These are phyloP conservation scores for Podospora fimiseda DNA, from an alignment of 495 filamentous ascomycete genomes.

Conservation along the genomic window DNA sequence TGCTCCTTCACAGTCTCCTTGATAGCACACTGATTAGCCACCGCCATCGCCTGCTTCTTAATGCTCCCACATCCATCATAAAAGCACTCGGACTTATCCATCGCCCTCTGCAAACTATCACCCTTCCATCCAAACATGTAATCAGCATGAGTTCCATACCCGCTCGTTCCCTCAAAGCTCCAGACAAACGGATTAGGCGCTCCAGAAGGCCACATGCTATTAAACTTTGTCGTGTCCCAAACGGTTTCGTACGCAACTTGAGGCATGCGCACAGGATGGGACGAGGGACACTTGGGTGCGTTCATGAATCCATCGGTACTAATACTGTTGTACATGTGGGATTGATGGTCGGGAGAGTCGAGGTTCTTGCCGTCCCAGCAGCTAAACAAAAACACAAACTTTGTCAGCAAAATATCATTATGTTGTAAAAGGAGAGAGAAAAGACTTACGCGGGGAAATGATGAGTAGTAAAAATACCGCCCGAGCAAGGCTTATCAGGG, in stretches of 20 bases:
- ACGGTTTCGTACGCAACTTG: slow-evolving; percentile 45
- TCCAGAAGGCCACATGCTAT: slow-evolving; percentile 36
- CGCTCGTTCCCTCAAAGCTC: slow-evolving; percentile 17
- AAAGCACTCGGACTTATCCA: slow-evolving; percentile 38
- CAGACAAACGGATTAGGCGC: slow-evolving; percentile 38
- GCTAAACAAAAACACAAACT: no score
- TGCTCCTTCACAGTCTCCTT: slow-evolving; percentile 34
- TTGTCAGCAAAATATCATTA: background rate
- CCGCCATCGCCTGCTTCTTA: slow-evolving; percentile 35
- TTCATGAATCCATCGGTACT: slow-evolving; percentile 30
- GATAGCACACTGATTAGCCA: slow-evolving; percentile 37
- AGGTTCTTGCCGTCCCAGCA: slow-evolving; percentile 54
- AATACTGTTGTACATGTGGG: slow-evolving; percentile 43
- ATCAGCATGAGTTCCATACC: slow-evolving; percentile 16
- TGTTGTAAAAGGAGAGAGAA: background rate
- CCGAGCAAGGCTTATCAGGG: slow-evolving; percentile 37
- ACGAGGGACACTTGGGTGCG: slow-evolving; percentile 38
- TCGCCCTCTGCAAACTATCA: slow-evolving; percentile 34
- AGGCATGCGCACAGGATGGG: slow-evolving; percentile 42
- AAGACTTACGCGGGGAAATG: slow-evolving; percentile 39
- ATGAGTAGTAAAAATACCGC: slow-evolving; percentile 43
- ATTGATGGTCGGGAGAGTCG: slow-evolving; percentile 49
- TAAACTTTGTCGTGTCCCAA: slow-evolving; percentile 44
- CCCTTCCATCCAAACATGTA: slow-evolving; percentile 32
- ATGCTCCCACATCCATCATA: slow-evolving; percentile 39